phyloP scores from a whole-genome alignment of 192 early-diverging fungal species.

The Physocladia obscura region DNA sequence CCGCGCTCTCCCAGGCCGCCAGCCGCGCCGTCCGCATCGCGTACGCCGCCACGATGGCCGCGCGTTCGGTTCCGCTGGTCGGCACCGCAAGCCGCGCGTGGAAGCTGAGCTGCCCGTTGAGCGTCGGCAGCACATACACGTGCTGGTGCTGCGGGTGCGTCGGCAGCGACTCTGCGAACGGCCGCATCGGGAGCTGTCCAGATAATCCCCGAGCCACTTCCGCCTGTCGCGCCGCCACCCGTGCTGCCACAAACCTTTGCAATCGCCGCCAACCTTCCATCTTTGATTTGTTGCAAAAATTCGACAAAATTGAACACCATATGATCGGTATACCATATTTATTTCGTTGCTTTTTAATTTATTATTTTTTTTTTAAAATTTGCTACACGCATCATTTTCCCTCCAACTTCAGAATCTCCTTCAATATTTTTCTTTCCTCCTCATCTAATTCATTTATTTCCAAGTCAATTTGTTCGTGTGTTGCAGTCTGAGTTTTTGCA shows the following conservation, averaged over 20 bases:
- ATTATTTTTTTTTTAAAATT: no score
- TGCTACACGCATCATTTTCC: no score
- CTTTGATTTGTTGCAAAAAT: no score
- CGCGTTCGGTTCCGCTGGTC: neutral
- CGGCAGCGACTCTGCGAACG: constrained; percentile 9
- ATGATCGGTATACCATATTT: no score
- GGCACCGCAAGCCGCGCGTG: constrained; percentile 18
- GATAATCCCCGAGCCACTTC: no score
- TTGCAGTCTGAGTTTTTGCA: no score
- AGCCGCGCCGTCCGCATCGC: neutral
- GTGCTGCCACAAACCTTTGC: no score
- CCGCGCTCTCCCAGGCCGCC: neutral
- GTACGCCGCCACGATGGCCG: neutral
- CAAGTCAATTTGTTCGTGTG: neutral
- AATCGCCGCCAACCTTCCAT: no score
- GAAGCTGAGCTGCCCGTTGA: constrained; percentile 30
- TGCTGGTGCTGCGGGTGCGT: constrained; percentile 22
- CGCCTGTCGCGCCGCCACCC: no score
- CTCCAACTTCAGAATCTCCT: neutral
- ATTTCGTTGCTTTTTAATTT: no score
- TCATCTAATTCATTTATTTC: neutral
- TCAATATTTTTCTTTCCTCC: neutral
- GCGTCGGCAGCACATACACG: constrained; percentile 44
- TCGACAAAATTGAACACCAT: no score
- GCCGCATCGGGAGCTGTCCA: no score